Percentiles rank a stretch among this genome's conserved stretches.
Conservation (phyloP, 345 rosid species). For the Theobroma cacao region DNA sequence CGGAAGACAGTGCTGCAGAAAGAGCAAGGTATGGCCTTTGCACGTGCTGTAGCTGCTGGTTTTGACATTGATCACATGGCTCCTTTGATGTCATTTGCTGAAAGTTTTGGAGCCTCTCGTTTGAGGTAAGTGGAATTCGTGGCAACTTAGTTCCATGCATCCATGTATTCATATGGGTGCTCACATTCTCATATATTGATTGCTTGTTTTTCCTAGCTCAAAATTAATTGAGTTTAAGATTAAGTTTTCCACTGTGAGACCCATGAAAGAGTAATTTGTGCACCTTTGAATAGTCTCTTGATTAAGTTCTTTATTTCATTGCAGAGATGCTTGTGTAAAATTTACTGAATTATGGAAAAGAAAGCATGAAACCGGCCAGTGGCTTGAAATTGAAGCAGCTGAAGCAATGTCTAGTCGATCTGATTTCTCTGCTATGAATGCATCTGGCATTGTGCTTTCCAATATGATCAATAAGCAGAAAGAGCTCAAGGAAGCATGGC, state of each 20-base stretch:
- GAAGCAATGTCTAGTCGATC: slow-evolving; percentile 57
- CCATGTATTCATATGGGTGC: not conserved
- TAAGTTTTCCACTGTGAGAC: not conserved
- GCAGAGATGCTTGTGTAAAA: slow-evolving; percentile 82
- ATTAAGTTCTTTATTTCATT: slow-evolving; percentile 22
- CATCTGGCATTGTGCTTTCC: slow-evolving; percentile 67
- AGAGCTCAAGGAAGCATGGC: slow-evolving; percentile 34
- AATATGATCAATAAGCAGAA: slow-evolving; percentile 47
- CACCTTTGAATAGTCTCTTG: slow-evolving; percentile 4
- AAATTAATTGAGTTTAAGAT: not conserved
- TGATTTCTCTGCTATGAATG: slow-evolving; percentile 55
- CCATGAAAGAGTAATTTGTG: slow-evolving; percentile 4
- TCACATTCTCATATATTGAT: not conserved
- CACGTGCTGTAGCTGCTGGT: slow-evolving; percentile 99
- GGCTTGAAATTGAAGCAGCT: slow-evolving; percentile 83
- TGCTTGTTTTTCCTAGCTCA: not conserved
- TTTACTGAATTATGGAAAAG: slow-evolving; percentile 86
- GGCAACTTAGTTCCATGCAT: not conserved
- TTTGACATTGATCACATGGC: slow-evolving; percentile 77
- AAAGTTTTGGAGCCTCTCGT: slow-evolving; percentile 86
- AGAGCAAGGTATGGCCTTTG: slow-evolving; percentile 99
- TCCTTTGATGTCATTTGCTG: slow-evolving; percentile 73
- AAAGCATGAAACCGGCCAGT: slow-evolving; percentile 91
- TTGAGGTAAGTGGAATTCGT: slow-evolving; percentile 47
- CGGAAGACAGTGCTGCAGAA: slow-evolving; percentile 75